Conservation (phyloP, 164 flowering plant genomes). For the Piper betle region DNA sequence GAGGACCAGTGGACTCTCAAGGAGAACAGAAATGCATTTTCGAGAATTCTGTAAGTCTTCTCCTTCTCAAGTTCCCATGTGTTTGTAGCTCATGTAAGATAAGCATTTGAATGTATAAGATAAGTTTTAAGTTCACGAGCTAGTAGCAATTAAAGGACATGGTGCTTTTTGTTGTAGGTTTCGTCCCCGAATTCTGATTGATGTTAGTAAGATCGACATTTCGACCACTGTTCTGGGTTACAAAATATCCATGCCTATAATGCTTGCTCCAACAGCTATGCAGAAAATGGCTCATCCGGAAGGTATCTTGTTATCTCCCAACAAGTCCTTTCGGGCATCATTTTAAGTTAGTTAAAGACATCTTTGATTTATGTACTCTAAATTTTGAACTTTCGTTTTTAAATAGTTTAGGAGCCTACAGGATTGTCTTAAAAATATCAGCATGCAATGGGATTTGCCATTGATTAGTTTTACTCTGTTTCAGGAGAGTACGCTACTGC, state of each 20-base stretch:
- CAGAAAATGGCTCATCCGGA: constrained; percentile 93
- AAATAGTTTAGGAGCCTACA: neutral
- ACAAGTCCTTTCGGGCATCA: too few species aligned
- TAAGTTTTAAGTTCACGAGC: neutral
- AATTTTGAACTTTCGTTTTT: neutral
- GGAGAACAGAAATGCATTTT: constrained; percentile 72
- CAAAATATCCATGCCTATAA: constrained; percentile 82
- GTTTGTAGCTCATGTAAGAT: neutral
- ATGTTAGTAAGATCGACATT: constrained; percentile 71
- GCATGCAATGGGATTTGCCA: too few species aligned
- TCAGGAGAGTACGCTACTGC: constrained; percentile 93
- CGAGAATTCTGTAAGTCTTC: constrained; percentile 65
- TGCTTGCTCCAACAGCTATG: constrained; percentile 90
- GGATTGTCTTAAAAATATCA: too few species aligned
- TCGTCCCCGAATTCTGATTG: constrained; percentile 78
- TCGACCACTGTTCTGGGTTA: constrained; percentile 60
- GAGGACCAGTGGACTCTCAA: constrained; percentile 90
- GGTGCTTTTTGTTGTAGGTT: constrained; percentile 25
- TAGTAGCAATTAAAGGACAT: neutral
- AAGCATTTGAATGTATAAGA: neutral
- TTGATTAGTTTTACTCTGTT: constrained; percentile 2
- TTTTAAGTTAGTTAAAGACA: too few species aligned
- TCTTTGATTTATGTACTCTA: too few species aligned
- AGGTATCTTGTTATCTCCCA: constrained; percentile 25
- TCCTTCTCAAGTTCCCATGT: neutral